Base-by-base conservation (phyloP, 495 filamentous ascomycete species). In the Neurospora tetrasperma region DNA sequence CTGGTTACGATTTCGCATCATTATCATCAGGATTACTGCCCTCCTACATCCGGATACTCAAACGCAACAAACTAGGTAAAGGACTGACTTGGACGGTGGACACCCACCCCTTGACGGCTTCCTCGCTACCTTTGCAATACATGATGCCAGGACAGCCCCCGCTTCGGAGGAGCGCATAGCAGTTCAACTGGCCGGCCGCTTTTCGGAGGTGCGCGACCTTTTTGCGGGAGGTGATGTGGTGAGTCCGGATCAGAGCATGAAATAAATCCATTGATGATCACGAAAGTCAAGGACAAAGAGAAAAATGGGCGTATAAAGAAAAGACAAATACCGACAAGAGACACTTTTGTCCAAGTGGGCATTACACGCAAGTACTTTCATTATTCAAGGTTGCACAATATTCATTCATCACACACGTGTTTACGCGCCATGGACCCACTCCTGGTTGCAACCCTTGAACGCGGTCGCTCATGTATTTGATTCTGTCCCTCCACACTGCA, bases 171-270 rank as follows among this genome's bases (percentile, higher is more conserved):
- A 94, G 85, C 4, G 89, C 90, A 42, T 84, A 86, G 77, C 89
- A 86, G 73, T 84, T 78, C 75, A 85, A 80, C 16, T 84, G 80
- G 46, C 85, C 81, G 4, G 92, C 89, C 5, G 90, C 89, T 70
- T 89, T 87, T 76, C 87, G 88, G 27, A 94, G 83, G 14, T 86
- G 85, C 12, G 87, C 85, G 20, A 94, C 86, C 78, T 94, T 94
- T 73, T 92, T 92, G 68, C 91, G 91, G 11, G 91, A 93, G 38
- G 91, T 93, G 79, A 94, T 94, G 82, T 94, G 92, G 78, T 94
- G 92, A 5, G 91, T 94, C 46, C 90, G 86, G 43, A 94, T 92
- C 69, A 94, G 81, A 35, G 91, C 88, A 73, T 89, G 85, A 75
- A 84, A 88, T 46, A 84, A 48, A n/a, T 71, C 31, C 73, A 78